Conservation (phyloP, 208 protist species). For the Leishmania tarentolae region DNA sequence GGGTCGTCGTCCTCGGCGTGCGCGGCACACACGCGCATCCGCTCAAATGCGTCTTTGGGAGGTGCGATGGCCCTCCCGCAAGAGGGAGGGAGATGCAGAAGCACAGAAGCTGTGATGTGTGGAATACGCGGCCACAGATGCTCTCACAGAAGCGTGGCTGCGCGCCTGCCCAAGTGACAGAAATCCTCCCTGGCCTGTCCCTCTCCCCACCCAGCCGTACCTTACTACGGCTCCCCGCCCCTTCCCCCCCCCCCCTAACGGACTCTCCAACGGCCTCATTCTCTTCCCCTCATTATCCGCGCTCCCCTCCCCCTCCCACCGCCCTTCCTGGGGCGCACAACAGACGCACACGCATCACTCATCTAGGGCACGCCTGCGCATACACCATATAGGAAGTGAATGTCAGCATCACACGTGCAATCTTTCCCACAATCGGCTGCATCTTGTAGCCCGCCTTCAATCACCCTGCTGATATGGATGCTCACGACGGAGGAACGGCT, state of each 20-base stretch:
- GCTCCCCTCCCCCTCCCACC: background rate
- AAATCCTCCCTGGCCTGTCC: background rate
- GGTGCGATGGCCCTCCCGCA: background rate
- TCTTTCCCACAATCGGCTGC: background rate
- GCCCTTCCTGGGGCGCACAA: background rate
- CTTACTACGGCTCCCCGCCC: background rate
- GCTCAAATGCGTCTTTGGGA: background rate
- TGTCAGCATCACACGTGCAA: background rate
- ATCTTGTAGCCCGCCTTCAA: background rate
- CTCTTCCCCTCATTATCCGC: background rate
- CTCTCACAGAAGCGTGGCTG: background rate
- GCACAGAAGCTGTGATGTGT: background rate
- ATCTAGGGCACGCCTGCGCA: background rate
- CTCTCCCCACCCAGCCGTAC: background rate
- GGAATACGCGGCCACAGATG: background rate
- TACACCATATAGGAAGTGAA: background rate
- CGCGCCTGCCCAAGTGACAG: background rate
- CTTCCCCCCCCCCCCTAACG: background rate
- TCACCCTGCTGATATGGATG: conserved; percentile 5
- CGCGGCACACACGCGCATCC: background rate
- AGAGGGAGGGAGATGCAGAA: background rate
- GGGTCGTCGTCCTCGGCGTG: too few relatives aligned
- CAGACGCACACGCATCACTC: background rate
- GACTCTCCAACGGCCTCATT: background rate
- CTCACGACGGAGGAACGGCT: conserved; percentile 6